Base-by-base conservation (phyloP, 1,284 basidiomycete species). In the Trametes sp. region DNA sequence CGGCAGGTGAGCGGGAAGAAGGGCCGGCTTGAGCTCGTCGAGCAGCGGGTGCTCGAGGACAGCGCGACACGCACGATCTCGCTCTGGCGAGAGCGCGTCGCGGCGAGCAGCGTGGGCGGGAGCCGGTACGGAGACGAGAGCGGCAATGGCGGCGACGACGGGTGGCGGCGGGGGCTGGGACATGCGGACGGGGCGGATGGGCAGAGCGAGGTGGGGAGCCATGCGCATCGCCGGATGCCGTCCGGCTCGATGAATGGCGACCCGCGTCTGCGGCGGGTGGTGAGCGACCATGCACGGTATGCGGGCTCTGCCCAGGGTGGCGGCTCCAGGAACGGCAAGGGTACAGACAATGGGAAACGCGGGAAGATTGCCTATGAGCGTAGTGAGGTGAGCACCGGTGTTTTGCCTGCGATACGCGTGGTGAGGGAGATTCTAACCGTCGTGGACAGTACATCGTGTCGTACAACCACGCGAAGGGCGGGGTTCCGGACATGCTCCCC, bases 41-140 rank as follows among this genome's bases (percentile, higher is more conserved):
- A 77, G 66, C 69, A 75, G 57, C 69, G 68, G 26, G 69, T 78
- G 29, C 58, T 76, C 41, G 76, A 78, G 66, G 77, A 78, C 63
- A 73, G 72, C 41, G 75, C 77, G 14, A 61, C 71, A 53, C 72
- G 75, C 48, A 78, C 75, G 21, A 76, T 79, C 60, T 75, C 77
- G 26, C 60, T 78, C 7, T 79, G 77, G 77, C 70, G 77, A 48
- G 77, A 79, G 68, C 67, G 68, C 1, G 76, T 79, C 23, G 76
- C 76, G 44, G 69, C 72, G 62, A 75, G 72, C 55, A 69, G 67
- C 29, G 64, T 57, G 33, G 59, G 53, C 0, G 52, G 52, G 4
- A 44, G 52, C 19, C 26, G 52, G 5, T 42, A 38, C 16, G 52
- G 45, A 58, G 61, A 6, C 26, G 42, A 29, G 42, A 23, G 11